phyloP scores from a whole-genome alignment of 495 filamentous ascomycete genomes.

The Neurospora sp. region DNA sequence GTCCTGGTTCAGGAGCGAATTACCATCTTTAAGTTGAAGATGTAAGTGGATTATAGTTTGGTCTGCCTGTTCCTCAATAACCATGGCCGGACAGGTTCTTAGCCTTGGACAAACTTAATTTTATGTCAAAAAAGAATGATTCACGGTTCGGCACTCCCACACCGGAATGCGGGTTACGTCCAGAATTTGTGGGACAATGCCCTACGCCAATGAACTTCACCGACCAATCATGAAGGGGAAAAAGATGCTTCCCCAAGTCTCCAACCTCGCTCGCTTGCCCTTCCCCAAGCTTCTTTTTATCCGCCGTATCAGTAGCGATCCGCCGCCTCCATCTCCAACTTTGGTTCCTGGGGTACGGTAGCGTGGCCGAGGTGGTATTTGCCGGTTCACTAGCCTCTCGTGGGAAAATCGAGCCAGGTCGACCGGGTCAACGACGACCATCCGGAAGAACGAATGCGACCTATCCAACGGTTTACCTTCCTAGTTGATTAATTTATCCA shows the following conservation, averaged over 20 bases:
- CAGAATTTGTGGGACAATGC: background rate
- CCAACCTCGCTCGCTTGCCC: background rate
- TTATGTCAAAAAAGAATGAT: background rate
- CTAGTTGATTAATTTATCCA: conserved; percentile 24
- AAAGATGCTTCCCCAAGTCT: background rate
- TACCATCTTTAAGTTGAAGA: background rate
- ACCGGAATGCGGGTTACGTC: background rate
- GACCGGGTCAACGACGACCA: background rate
- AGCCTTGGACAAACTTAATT: background rate
- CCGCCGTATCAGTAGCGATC: background rate
- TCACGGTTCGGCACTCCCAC: background rate
- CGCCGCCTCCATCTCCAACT: background rate
- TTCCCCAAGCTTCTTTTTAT: background rate
- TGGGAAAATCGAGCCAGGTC: background rate
- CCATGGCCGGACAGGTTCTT: background rate
- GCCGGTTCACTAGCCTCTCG: background rate
- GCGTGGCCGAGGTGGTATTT: background rate
- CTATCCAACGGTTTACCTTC: conserved; percentile 3
- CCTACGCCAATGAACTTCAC: background rate
- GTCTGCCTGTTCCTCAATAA: background rate
- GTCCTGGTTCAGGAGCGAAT: background rate
- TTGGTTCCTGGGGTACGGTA: background rate
- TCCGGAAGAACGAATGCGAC: conserved; percentile 10
- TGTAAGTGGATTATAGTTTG: background rate
- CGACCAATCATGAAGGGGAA: background rate